These are phyloP conservation scores for Corylus americana DNA, from an alignment of 306 rosid genomes.

Conservation along the genomic window DNA sequence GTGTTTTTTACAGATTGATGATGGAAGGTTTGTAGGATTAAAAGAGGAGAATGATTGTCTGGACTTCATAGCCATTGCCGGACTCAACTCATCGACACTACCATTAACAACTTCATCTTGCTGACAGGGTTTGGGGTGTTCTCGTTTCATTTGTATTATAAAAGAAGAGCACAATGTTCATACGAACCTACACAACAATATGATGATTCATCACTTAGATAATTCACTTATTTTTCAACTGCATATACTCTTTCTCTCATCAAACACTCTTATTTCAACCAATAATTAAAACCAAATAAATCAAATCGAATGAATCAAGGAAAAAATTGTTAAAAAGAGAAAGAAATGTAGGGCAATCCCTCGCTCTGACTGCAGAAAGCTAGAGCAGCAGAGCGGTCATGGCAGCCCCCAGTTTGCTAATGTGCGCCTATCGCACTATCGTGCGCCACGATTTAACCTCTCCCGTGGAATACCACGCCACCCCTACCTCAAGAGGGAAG, in stretches of 20 bases:
- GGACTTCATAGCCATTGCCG: conserved; percentile 15
- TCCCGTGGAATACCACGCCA: conserved; percentile 62
- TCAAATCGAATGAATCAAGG: no score
- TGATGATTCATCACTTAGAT: no score
- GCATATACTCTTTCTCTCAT: no score
- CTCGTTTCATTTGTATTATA: neutral
- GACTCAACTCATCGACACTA: conserved; percentile 3
- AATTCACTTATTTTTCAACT: no score
- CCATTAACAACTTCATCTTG: conserved; percentile 11
- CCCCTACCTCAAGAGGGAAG: conserved; percentile 47
- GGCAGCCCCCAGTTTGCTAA: conserved; percentile 34
- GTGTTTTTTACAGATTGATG: conserved; percentile 44
- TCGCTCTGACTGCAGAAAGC: conserved; percentile 33
- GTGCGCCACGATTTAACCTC: conserved; percentile 52
- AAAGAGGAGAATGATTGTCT: conserved; percentile 23
- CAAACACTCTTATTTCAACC: neutral
- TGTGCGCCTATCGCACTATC: conserved; percentile 42
- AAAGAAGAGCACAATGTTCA: neutral
- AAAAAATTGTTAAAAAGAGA: neutral
- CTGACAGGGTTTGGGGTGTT: neutral
- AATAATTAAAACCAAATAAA: neutral
- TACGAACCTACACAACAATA: neutral
- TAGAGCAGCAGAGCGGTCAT: conserved; percentile 33
- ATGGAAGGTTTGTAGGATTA: conserved; percentile 2
- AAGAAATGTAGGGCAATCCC: conserved; percentile 35